Conservation (phyloP, 805 yeast species). For the Wilhelminamyces savonicus region DNA sequence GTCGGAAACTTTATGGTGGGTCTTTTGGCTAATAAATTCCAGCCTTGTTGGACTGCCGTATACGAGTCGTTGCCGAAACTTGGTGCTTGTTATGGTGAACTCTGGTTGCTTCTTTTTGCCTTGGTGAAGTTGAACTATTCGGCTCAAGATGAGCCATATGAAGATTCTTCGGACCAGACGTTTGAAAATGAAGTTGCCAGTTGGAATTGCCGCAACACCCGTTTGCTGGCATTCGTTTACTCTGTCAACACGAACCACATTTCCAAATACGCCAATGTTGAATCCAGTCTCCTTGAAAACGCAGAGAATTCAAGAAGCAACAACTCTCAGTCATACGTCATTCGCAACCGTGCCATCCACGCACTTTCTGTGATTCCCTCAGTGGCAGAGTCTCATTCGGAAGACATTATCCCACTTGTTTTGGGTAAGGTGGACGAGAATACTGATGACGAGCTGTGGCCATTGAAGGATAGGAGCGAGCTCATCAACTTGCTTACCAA, state of each 20-base stretch:
- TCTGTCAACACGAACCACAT: slow-evolving; percentile 15
- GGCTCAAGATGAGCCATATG: slow-evolving; percentile 10
- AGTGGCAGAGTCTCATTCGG: slow-evolving; percentile 61
- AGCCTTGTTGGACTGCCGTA: slow-evolving; percentile 82
- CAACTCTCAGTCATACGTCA: slow-evolving; percentile 33
- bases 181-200: no score
- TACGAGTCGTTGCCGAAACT: slow-evolving; percentile 51
- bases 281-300: slow-evolving; percentile 30
- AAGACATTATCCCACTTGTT: slow-evolving; percentile 53
- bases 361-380: slow-evolving; percentile 54
- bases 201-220: no score
- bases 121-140: slow-evolving; percentile 22
- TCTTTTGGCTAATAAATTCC: slow-evolving; percentile 63
- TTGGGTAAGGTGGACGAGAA: slow-evolving; percentile 20
- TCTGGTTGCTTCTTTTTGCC: slow-evolving; percentile 51
- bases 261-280: slow-evolving; percentile 23
- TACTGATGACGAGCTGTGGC: slow-evolving; percentile 30
- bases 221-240: slow-evolving; percentile 38
- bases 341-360: slow-evolving; percentile 53
- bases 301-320: slow-evolving; percentile 32
- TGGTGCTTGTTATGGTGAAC: slow-evolving; percentile 25
- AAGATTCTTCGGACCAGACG: not conserved
- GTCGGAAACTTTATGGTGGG: slow-evolving; percentile 47
- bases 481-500: slow-evolving; percentile 57
- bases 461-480: slow-evolving; percentile 47